phyloP scores from a whole-genome alignment of 1,284 basidiomycete species.

The Afroboletus lepidellus region DNA sequence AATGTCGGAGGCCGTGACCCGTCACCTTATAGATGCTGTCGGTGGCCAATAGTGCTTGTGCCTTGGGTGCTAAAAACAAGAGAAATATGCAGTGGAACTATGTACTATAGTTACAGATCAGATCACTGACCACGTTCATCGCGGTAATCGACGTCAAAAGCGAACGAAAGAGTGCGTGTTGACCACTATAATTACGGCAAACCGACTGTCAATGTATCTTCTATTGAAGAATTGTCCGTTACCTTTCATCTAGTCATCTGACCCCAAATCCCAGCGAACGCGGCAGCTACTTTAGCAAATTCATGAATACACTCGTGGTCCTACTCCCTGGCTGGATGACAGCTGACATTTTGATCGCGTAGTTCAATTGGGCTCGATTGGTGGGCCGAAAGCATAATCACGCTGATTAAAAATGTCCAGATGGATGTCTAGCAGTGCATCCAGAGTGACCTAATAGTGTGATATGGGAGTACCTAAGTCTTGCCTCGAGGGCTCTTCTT shows the following conservation, averaged over 20 bases:
- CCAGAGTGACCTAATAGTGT: conserved; percentile 9
- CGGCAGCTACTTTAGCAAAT: no score
- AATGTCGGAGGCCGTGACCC: conserved; percentile 42
- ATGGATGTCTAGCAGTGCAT: conserved; percentile 7
- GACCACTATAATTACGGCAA: no score
- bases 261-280: no score
- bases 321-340: no score
- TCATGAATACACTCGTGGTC: no score
- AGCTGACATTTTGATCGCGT: conserved; percentile 28
- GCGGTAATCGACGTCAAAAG: not conserved
- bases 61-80: no score
- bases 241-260: no score
- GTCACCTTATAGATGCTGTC: conserved; percentile 33
- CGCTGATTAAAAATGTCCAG: conserved; percentile 45
- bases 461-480: not conserved
- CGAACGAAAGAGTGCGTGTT: not conserved
- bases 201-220: no score
- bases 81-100: not conserved
- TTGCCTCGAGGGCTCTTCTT: conserved; percentile 16
- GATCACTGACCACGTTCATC: not conserved
- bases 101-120: not conserved
- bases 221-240: no score
- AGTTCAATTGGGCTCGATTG: conserved; percentile 18
- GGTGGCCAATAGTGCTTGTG: conserved; percentile 10
- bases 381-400: conserved; percentile 43